phyloP scores from a whole-genome alignment of 2,329 filamentous ascomycete species.

The Cercospora janseana region DNA sequence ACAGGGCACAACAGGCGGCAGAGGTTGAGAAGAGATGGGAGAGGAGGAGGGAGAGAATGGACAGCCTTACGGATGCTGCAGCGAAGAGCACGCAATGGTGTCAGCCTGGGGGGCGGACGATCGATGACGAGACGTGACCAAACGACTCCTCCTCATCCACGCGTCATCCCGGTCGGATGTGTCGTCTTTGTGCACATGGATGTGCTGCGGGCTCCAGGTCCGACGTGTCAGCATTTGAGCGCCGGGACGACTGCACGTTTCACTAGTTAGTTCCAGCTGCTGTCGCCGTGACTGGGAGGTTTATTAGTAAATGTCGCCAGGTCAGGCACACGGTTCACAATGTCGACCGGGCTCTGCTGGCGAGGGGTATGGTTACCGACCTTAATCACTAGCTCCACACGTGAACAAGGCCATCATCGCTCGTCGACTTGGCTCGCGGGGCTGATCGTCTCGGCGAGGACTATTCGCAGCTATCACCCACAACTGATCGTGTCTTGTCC shows the following conservation, averaged over 20 bases:
- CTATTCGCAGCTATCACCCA: too few relatives aligned
- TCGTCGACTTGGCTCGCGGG: too few relatives aligned
- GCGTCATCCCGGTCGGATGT: conserved; percentile 7
- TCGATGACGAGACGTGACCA: conserved; percentile 21
- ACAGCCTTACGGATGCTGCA: conserved; percentile 9
- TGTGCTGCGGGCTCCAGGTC: not conserved
- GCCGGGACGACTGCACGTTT: not conserved
- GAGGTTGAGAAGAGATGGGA: not conserved
- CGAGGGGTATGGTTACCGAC: too few relatives aligned
- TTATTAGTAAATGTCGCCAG: too few relatives aligned
- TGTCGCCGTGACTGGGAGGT: too few relatives aligned
- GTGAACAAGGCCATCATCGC: too few relatives aligned
- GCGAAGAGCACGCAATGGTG: conserved; percentile 22
- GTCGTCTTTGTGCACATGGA: conserved; percentile 12
- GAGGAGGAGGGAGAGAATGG: not conserved
- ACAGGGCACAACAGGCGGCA: not conserved
- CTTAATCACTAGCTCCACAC: not conserved
- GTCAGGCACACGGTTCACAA: conserved; percentile 5
- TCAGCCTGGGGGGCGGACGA: conserved; percentile 21
- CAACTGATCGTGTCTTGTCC: too few relatives aligned
- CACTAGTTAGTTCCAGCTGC: not conserved
- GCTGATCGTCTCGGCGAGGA: too few relatives aligned
- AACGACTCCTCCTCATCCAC: conserved; percentile 6
- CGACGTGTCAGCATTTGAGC: not conserved
- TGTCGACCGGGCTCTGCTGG: not conserved